Evolutionary conservation across 2,329 filamentous ascomycete species (phyloP).

Genomic region (Penicillium glabrum): DNA sequence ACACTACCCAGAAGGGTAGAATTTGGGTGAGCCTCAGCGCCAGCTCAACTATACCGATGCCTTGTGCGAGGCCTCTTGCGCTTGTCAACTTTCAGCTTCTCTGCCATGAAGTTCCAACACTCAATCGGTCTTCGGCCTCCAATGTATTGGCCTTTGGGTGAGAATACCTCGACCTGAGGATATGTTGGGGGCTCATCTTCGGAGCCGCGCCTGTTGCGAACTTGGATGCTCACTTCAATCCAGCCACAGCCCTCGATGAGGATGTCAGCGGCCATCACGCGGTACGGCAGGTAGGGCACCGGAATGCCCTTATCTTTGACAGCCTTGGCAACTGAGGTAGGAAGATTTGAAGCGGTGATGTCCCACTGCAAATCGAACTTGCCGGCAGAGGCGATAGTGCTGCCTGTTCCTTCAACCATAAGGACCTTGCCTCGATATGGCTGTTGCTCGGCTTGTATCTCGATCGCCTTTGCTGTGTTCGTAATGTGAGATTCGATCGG

Average conservation of each 20-base stretch:
- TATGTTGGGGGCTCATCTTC: constrained; percentile 45
- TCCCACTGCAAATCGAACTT: constrained; percentile 75
- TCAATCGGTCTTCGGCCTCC: constrained; percentile 42
- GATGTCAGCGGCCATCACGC: constrained; percentile 77
- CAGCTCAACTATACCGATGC: constrained; percentile 11
- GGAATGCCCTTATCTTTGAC: constrained; percentile 61
- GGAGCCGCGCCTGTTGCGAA: constrained; percentile 56
- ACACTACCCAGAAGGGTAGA: neutral
- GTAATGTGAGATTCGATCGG: constrained; percentile 76
- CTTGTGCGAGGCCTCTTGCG: constrained; percentile 25
- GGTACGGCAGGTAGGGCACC: constrained; percentile 64
- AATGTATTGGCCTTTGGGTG: constrained; percentile 79
- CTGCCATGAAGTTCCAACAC: constrained; percentile 33
- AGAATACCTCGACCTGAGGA: constrained; percentile 74
- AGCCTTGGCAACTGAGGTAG: constrained; percentile 68
- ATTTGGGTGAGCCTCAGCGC: neutral
- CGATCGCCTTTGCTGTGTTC: constrained; percentile 73
- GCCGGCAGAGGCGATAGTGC: constrained; percentile 68
- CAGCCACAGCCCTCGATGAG: constrained; percentile 91
- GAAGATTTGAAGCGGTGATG: constrained; percentile 76
- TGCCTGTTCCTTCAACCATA: constrained; percentile 56
- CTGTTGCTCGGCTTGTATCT: constrained; percentile 65
- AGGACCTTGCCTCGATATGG: constrained; percentile 65
- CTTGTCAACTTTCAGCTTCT: constrained; percentile 32
- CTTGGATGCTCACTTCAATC: constrained; percentile 83